These are phyloP conservation scores for Solanum raphanifolium DNA, from an alignment of 257 asterid genomes.

Conservation along the genomic window DNA sequence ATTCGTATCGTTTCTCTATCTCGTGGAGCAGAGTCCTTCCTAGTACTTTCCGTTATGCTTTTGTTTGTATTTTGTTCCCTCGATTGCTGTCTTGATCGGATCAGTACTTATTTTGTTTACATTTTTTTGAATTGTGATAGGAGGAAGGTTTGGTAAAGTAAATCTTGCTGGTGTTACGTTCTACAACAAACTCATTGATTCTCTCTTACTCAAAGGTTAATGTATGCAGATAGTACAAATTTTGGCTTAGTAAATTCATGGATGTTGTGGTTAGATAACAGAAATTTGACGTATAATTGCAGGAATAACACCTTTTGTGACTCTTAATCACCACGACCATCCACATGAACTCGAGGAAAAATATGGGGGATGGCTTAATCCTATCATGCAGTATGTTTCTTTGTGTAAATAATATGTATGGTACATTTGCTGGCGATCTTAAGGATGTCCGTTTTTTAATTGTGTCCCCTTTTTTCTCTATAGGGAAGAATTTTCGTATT, in stretches of 20 bases:
- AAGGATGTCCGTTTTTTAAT: neutral
- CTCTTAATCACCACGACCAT: slow-evolving; percentile 57
- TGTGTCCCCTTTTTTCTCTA: neutral
- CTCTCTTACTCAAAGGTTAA: slow-evolving; percentile 44
- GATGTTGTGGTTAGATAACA: neutral
- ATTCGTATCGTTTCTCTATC: slow-evolving; percentile 67
- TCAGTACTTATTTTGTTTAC: neutral
- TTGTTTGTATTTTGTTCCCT: neutral
- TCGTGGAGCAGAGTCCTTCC: slow-evolving; percentile 88
- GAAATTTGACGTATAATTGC: neutral
- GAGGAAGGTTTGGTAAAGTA: slow-evolving; percentile 51
- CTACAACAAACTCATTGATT: slow-evolving; percentile 43
- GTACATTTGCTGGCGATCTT: neutral
- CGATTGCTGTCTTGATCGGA: neutral
- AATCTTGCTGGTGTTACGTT: slow-evolving; percentile 38
- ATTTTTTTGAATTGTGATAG: slow-evolving; percentile 20
- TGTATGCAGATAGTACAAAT: neutral
- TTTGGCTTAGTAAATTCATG: neutral
- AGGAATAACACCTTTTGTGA: slow-evolving; percentile 76
- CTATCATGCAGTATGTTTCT: slow-evolving; percentile 56
- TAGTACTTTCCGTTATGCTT: slow-evolving; percentile 16
- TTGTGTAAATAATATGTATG: neutral
- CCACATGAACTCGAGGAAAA: slow-evolving; percentile 69
- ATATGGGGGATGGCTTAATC: slow-evolving; percentile 70
- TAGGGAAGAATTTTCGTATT: slow-evolving; percentile 57